A percentile compares a stretch with the other conserved stretches of the same genome.
phyloP scores from a whole-genome alignment of 2,329 filamentous ascomycete genomes.

The Beauveria sp. region DNA sequence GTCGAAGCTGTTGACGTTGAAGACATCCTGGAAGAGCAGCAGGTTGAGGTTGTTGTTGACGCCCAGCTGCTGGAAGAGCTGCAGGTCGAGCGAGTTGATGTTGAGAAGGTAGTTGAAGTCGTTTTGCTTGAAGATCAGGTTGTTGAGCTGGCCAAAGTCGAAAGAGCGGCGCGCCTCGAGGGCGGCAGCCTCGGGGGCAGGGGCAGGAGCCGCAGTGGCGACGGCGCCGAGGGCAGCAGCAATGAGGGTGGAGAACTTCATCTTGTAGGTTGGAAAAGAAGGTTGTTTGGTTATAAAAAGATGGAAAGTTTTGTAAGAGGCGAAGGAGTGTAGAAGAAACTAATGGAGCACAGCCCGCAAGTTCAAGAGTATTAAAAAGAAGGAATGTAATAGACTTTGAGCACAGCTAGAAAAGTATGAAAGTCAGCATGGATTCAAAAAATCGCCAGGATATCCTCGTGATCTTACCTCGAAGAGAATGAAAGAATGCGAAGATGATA shows the following conservation, averaged over 20 bases:
- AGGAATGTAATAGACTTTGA: slow-evolving; percentile 14
- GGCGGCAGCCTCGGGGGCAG: slow-evolving; percentile 21
- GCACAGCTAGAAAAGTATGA: background rate
- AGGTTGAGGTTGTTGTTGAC: slow-evolving; percentile 40
- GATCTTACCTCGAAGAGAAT: slow-evolving; percentile 10
- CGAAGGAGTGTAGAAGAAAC: slow-evolving; percentile 20
- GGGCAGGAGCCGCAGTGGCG: slow-evolving; percentile 35
- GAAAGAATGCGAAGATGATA: background rate
- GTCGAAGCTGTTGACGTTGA: slow-evolving; percentile 33
- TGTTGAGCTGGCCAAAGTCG: slow-evolving; percentile 33
- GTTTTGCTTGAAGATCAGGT: slow-evolving; percentile 31
- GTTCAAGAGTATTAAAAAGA: slow-evolving; percentile 13
- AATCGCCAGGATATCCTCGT: background rate
- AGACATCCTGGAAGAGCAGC: slow-evolving; percentile 32
- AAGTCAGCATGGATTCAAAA: background rate
- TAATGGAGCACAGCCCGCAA: slow-evolving; percentile 18
- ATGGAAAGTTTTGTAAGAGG: slow-evolving; percentile 4
- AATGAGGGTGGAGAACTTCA: slow-evolving; percentile 42
- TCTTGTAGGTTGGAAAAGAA: slow-evolving; percentile 21
- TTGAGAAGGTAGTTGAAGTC: slow-evolving; percentile 39
- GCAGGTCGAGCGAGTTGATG: slow-evolving; percentile 39
- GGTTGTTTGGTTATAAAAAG: slow-evolving; percentile 13
- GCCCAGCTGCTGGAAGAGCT: slow-evolving; percentile 31
- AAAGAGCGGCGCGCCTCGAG: slow-evolving; percentile 30
- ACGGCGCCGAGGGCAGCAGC: slow-evolving; percentile 37